Conservation (phyloP, 2,329 filamentous ascomycete species). For the Volutella citrinella region DNA sequence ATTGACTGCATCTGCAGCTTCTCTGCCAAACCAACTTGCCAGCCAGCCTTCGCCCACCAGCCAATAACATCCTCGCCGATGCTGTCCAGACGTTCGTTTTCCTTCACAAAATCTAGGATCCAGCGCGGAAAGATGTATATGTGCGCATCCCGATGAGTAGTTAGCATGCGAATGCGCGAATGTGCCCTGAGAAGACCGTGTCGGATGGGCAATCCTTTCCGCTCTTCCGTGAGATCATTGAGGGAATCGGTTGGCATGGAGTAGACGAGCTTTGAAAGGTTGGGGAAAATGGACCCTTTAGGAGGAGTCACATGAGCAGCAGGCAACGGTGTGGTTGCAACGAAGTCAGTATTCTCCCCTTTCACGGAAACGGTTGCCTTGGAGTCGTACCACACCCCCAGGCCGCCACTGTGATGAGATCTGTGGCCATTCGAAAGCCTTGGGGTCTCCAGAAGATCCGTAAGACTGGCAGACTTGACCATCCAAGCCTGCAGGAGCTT, state of each 20-base stretch:
- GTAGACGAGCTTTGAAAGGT: constrained; percentile 77
- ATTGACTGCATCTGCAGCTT: constrained; percentile 73
- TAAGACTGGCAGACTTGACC: constrained; percentile 72
- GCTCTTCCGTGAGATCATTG: constrained; percentile 76
- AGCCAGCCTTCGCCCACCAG: constrained; percentile 93
- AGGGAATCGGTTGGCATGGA: constrained; percentile 86
- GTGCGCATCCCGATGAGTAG: constrained; percentile 84
- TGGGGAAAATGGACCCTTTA: constrained; percentile 61
- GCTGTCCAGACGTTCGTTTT: constrained; percentile 80
- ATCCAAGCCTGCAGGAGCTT: constrained; percentile 89
- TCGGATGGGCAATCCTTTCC: constrained; percentile 70
- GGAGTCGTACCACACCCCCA: constrained; percentile 90
- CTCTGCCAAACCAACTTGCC: constrained; percentile 77
- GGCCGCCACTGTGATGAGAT: constrained; percentile 64
- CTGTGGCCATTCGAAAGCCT: constrained; percentile 36
- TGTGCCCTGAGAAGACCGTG: constrained; percentile 74
- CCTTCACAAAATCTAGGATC: constrained; percentile 79
- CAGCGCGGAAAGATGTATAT: constrained; percentile 93
- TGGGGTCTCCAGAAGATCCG: constrained; percentile 52
- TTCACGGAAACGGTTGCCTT: constrained; percentile 74
- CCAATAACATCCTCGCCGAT: constrained; percentile 89
- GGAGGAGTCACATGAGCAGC: constrained; percentile 41
- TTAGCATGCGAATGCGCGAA: constrained; percentile 75
- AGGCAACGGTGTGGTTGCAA: constrained; percentile 71
- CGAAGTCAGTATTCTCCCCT: constrained; percentile 89